phyloP scores from a whole-genome alignment of 768 basidiomycete species.

The Leccinum disarticulatum region DNA sequence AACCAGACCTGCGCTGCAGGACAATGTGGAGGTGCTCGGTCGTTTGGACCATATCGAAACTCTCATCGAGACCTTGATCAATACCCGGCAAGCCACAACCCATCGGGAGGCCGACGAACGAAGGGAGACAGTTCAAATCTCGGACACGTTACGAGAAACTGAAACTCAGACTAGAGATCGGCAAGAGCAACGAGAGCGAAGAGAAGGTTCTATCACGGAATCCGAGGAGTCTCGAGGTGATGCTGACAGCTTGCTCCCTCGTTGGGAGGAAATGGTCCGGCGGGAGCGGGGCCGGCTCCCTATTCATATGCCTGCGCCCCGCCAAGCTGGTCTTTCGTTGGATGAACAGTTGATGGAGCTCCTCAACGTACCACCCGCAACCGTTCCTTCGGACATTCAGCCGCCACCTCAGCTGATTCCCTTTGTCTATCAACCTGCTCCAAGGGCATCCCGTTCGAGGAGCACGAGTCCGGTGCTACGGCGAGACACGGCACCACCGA shows the following conservation, averaged over 20 bases:
- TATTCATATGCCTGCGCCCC: slow-evolving; percentile 46
- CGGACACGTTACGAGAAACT: slow-evolving; percentile 13
- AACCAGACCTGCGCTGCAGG: slow-evolving; percentile 38
- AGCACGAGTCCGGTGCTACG: slow-evolving; percentile 40
- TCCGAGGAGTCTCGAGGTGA: slow-evolving; percentile 30
- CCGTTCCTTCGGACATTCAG: slow-evolving; percentile 40
- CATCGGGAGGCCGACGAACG: slow-evolving; percentile 2
- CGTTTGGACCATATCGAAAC: slow-evolving; percentile 29
- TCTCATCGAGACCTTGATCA: slow-evolving; percentile 18
- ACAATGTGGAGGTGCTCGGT: slow-evolving; percentile 40
- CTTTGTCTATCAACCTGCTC: slow-evolving; percentile 53
- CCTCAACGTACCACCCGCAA: slow-evolving; percentile 45
- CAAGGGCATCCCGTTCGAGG: slow-evolving; percentile 38
- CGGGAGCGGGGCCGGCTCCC: slow-evolving; percentile 30
- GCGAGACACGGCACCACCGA: slow-evolving; percentile 27
- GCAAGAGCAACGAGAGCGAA: not conserved
- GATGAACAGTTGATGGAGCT: slow-evolving; percentile 62
- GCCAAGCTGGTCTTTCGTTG: slow-evolving; percentile 49
- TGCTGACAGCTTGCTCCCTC: slow-evolving; percentile 25
- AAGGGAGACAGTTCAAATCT: slow-evolving; percentile 17
- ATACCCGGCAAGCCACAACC: slow-evolving; percentile 5
- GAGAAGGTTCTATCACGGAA: slow-evolving; percentile 31
- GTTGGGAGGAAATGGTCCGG: slow-evolving; percentile 28
- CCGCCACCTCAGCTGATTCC: slow-evolving; percentile 54
- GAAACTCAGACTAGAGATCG: slow-evolving; percentile 18